Conservation (phyloP, 1,284 basidiomycete genomes). For the Cystobasidium slooffiae region DNA sequence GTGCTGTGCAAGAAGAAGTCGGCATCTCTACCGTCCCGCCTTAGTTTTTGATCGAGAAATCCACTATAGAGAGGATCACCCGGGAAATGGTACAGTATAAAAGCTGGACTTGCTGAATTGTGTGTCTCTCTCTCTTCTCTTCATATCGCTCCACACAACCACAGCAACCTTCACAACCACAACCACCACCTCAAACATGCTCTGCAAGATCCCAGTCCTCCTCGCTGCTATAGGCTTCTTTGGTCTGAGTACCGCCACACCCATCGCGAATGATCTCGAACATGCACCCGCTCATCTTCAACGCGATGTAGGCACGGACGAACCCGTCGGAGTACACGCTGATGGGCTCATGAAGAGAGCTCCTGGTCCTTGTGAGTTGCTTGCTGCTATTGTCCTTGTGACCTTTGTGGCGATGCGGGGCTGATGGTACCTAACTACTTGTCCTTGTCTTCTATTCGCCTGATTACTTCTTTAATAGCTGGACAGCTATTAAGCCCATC, state of each 20-base stretch:
- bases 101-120: too few species aligned
- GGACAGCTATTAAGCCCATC: background rate
- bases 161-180: background rate
- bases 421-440: too few species aligned
- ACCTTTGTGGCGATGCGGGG: background rate
- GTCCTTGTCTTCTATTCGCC: too few species aligned
- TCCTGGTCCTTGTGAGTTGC: constrained; percentile 7
- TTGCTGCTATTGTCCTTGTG: background rate
- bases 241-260: background rate
- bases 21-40: too few species aligned
- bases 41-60: too few species aligned
- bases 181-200: background rate
- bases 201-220: constrained; percentile 3
- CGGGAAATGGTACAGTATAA: too few species aligned
- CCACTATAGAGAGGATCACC: too few species aligned
- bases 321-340: background rate
- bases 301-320: background rate
- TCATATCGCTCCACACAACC: background rate
- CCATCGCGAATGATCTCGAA: background rate
- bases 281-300: background rate
- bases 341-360: background rate
- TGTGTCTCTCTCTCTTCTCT: background rate
- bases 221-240: background rate
- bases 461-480: background rate
- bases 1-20: too few species aligned